Conservation (phyloP, 768 basidiomycete species). For the Calvatia gigantea region DNA sequence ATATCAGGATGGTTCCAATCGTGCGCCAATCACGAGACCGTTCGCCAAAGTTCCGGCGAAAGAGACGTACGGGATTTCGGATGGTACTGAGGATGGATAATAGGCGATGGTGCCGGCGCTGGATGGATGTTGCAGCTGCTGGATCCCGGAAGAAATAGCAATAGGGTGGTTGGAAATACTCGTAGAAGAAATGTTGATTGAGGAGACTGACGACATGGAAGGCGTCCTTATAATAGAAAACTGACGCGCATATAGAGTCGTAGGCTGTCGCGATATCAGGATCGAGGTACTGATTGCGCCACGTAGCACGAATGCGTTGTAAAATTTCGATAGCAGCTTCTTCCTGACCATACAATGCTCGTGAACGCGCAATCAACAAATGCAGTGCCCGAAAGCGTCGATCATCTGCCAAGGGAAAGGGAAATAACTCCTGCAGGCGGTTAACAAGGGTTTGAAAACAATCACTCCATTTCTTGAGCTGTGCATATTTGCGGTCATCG, state of each 20-base stretch:
- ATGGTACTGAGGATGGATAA: slow-evolving; percentile 4
- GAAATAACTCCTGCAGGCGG: slow-evolving; percentile 10
- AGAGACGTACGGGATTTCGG: slow-evolving; percentile 1
- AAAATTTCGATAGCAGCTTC: slow-evolving; percentile 5
- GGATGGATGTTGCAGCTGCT: neutral
- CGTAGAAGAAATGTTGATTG: slow-evolving; percentile 1
- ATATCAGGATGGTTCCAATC: neutral
- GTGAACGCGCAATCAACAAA: neutral
- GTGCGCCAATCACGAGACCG: neutral
- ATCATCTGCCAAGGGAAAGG: neutral
- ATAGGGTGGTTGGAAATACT: slow-evolving; percentile 11
- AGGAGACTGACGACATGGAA: slow-evolving; percentile 8
- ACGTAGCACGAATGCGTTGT: neutral
- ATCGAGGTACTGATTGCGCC: neutral
- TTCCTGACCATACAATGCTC: neutral
- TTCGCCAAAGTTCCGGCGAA: neutral
- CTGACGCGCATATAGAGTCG: neutral
- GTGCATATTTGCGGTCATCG: neutral
- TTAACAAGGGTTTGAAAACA: slow-evolving; percentile 33
- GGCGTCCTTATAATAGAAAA: slow-evolving; percentile 8
- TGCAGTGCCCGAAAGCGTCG: neutral
- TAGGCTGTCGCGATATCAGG: neutral
- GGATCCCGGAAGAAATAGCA: slow-evolving; percentile 1
- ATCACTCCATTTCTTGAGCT: slow-evolving; percentile 9
- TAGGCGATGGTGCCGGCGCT: slow-evolving; percentile 18